Conservation (phyloP, 192 early-diverging fungal genomes). For the Neocallimastix lanati region DNA sequence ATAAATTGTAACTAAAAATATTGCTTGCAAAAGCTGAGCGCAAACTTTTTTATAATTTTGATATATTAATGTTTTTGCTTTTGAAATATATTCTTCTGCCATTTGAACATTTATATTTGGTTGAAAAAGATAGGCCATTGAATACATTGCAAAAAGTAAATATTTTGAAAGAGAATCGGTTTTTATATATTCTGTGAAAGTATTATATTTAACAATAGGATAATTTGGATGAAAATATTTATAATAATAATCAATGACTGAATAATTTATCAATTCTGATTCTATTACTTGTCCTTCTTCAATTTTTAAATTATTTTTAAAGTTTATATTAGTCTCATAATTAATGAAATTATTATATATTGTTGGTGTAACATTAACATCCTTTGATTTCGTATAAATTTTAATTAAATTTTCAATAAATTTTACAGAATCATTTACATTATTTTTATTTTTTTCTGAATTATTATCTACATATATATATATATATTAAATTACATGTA, state of each 20-base stretch:
- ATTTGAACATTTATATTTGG: neutral
- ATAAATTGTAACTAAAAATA: neutral
- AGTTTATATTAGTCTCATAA: neutral
- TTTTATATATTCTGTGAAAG: neutral
- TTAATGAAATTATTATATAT: neutral
- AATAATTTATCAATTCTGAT: neutral
- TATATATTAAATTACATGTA: no score
- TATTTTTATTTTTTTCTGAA: neutral
- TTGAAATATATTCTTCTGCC: neutral
- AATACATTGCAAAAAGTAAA: neutral
- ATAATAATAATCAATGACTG: neutral
- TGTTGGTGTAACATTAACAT: neutral
- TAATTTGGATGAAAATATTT: neutral
- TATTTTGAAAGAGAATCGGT: neutral
- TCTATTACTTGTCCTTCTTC: neutral
- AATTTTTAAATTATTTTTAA: neutral
- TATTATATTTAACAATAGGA: neutral
- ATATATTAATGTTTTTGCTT: neutral
- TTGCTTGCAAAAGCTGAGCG: neutral
- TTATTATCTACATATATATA: no score
- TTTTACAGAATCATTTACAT: neutral
- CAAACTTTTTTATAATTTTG: neutral
- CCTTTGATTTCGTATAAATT: neutral
- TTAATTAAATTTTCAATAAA: neutral
- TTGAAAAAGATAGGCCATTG: neutral